phyloP scores from a whole-genome alignment of 305 asterid genomes.

The Coffea humblotiana region DNA sequence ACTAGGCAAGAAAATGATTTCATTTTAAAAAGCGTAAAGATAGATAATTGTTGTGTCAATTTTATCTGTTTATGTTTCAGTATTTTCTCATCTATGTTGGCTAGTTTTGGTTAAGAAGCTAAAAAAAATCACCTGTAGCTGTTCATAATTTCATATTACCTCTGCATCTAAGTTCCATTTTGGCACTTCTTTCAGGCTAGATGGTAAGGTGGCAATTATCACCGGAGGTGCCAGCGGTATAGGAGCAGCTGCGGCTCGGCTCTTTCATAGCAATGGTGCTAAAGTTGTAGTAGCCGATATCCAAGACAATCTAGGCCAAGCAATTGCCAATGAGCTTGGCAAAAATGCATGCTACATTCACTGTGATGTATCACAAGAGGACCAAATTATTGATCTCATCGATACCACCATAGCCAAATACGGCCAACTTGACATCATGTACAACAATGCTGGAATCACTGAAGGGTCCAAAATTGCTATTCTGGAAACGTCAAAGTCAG shows the following conservation, averaged over 20 bases:
- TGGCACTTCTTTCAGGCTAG: conserved; percentile 6
- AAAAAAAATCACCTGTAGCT: too few relatives aligned
- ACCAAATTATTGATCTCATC: conserved; percentile 10
- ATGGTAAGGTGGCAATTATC: conserved; percentile 16
- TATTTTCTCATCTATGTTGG: too few relatives aligned
- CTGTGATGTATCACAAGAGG: conserved; percentile 21
- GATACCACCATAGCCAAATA: conserved; percentile 19
- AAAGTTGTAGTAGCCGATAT: conserved; percentile 29
- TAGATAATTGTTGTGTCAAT: too few relatives aligned
- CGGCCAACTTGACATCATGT: conserved; percentile 28
- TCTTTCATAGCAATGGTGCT: conserved; percentile 22
- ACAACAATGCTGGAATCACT: conserved; percentile 23
- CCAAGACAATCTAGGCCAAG: conserved; percentile 18
- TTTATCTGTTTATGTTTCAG: too few relatives aligned
- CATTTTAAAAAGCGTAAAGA: too few relatives aligned
- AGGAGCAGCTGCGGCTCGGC: conserved; percentile 14
- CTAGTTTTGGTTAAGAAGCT: too few relatives aligned
- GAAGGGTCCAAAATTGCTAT: background rate
- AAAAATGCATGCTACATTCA: background rate
- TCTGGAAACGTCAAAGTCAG: conserved; percentile 16
- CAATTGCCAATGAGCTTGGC: conserved; percentile 15
- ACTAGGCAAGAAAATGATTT: too few relatives aligned
- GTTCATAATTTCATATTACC: too few relatives aligned
- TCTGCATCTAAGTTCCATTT: too few relatives aligned
- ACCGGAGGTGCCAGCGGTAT: conserved; percentile 20